Conservation (phyloP, 176 grass and related monocot genomes). For the Themeda triandra region DNA sequence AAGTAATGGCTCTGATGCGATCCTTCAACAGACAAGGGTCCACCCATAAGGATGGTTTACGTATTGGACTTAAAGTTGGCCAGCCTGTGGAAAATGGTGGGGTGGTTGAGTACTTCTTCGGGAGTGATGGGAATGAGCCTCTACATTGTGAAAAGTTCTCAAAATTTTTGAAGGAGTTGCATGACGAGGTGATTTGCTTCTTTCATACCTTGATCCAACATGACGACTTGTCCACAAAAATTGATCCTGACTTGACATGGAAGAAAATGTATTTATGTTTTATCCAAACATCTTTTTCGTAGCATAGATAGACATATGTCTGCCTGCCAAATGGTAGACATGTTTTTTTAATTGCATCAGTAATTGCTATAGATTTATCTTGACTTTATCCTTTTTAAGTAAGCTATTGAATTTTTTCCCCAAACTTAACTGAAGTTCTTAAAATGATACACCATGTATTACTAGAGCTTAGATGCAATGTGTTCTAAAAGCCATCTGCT, state of each 20-base stretch:
- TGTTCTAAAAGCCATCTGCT: neutral
- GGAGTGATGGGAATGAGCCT: slow-evolving; percentile 59
- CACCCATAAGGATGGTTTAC: slow-evolving; percentile 71
- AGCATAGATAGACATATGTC: neutral
- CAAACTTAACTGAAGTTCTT: slow-evolving; percentile 2
- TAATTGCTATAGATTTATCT: neutral
- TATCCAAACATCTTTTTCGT: neutral
- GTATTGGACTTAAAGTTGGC: slow-evolving; percentile 71
- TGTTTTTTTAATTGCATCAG: neutral
- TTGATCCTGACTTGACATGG: neutral
- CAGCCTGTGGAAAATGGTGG: slow-evolving; percentile 79
- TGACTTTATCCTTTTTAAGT: neutral
- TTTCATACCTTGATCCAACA: slow-evolving; percentile 20
- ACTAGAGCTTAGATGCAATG: neutral
- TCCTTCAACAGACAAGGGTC: slow-evolving; percentile 88
- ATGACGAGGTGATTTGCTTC: slow-evolving; percentile 60
- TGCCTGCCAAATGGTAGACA: neutral
- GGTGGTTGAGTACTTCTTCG: slow-evolving; percentile 82
- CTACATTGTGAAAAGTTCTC: slow-evolving; percentile 74
- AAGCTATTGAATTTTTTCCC: neutral
- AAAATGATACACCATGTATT: neutral
- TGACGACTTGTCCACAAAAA: neutral
- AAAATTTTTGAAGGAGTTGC: slow-evolving; percentile 74
- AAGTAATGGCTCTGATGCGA: slow-evolving; percentile 92
- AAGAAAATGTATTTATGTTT: neutral